phyloP scores from a whole-genome alignment of 2,329 filamentous ascomycete species.

The Talaromyces sp. region DNA sequence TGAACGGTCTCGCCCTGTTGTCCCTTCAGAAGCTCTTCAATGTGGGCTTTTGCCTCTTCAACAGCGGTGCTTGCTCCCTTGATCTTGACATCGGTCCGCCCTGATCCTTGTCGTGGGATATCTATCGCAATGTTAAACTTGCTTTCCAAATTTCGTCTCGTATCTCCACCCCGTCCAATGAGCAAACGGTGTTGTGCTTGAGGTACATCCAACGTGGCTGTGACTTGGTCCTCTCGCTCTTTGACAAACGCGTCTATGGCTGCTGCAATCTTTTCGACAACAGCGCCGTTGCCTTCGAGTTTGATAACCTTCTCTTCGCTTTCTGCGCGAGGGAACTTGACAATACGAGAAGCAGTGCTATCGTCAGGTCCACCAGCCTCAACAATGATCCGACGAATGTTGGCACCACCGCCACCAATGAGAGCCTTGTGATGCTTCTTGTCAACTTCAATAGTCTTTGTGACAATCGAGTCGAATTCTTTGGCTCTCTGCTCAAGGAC shows the following conservation, averaged over 20 bases:
- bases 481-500: conserved; percentile 79
- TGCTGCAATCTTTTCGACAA: conserved; percentile 84
- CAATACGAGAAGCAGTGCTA: conserved; percentile 76
- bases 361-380: conserved; percentile 87
- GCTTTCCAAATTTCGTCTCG: conserved; percentile 75
- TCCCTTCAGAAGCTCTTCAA: conserved; percentile 69
- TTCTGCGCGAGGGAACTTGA: conserved; percentile 90
- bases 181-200: conserved; percentile 84
- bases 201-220: conserved; percentile 73
- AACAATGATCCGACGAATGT: conserved; percentile 78
- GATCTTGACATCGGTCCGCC: conserved; percentile 79
- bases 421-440: conserved; percentile 82
- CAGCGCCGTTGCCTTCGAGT: conserved; percentile 73
- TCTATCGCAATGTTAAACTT: conserved; percentile 84
- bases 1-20: conserved; percentile 83
- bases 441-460: conserved; percentile 80
- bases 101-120: conserved; percentile 82
- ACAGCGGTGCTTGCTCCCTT: conserved; percentile 73
- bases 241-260: conserved; percentile 75
- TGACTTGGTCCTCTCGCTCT: conserved; percentile 78
- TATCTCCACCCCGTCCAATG: conserved; percentile 87
- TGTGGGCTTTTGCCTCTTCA: conserved; percentile 79
- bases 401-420: conserved; percentile 80
- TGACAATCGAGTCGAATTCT: conserved; percentile 84
- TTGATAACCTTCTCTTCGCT: conserved; percentile 77